These are phyloP conservation scores for Morella rubra DNA, from an alignment of 306 rosid genomes.

Conservation along the genomic window DNA sequence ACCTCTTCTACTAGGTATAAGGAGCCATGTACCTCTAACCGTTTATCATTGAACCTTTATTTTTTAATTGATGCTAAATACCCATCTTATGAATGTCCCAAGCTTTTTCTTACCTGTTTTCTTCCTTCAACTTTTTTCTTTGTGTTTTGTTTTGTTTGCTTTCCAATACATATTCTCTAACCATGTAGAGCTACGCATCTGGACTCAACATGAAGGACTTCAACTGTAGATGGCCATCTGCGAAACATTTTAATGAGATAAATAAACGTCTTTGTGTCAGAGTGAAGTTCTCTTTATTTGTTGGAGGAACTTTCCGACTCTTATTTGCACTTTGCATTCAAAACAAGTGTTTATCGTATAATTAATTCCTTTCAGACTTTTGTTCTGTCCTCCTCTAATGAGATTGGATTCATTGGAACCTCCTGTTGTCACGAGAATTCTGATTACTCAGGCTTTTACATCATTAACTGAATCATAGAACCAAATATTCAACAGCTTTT, in stretches of 20 bases:
- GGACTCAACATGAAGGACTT: not conserved
- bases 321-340: conserved; percentile 20
- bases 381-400: conserved; percentile 16
- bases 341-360: conserved; percentile 17
- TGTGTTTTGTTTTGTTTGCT: not conserved
- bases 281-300: conserved; percentile 5
- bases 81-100: not conserved
- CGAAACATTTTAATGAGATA: not conserved
- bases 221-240: not conserved
- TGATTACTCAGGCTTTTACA: conserved; percentile 20
- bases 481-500: conserved; percentile 10
- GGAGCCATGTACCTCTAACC: not conserved
- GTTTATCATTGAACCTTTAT: not conserved
- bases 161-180: conserved; percentile 4
- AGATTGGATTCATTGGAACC: conserved; percentile 22
- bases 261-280: not conserved
- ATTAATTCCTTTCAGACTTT: conserved; percentile 10
- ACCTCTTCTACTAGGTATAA: not conserved
- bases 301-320: not conserved
- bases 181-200: not conserved
- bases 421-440: conserved; percentile 1
- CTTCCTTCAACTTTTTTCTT: too few species aligned
- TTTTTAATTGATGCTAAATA: too few species aligned
- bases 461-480: conserved; percentile 7
- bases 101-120: not conserved